These are phyloP conservation scores for Aspergillus sp. DNA, from an alignment of 2,329 filamentous ascomycete species.

Conservation along the genomic window DNA sequence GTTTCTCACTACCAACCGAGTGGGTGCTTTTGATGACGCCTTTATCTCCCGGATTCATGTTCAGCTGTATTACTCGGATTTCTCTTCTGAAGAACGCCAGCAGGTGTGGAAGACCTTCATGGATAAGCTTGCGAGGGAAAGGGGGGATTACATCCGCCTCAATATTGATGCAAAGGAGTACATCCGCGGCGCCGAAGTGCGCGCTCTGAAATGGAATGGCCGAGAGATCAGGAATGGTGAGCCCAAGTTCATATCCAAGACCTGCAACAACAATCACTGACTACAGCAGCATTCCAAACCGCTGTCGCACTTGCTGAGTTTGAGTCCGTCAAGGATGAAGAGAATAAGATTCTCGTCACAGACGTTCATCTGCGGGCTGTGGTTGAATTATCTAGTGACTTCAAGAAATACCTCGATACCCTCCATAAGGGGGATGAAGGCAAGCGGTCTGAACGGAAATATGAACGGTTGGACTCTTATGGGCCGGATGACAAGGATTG, in stretches of 20 bases:
- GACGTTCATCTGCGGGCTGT: not conserved
- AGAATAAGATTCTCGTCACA: not conserved
- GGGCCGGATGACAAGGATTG: not conserved
- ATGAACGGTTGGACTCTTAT: not conserved
- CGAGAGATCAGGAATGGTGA: slow-evolving; percentile 6
- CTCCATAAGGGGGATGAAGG: not conserved
- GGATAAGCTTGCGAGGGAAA: not conserved
- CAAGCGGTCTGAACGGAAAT: not conserved
- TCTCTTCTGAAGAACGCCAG: not conserved
- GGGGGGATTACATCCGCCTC: not conserved
- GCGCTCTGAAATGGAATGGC: slow-evolving; percentile 6
- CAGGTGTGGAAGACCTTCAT: slow-evolving; percentile 4
- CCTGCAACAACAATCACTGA: not conserved
- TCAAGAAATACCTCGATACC: not conserved
- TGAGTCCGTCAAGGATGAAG: not conserved
- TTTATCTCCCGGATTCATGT: slow-evolving; percentile 41
- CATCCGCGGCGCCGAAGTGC: not conserved
- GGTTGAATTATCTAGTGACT: not conserved
- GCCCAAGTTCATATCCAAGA: not conserved
- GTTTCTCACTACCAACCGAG: slow-evolving; percentile 45
- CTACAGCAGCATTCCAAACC: slow-evolving; percentile 4
- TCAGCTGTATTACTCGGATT: slow-evolving; percentile 25
- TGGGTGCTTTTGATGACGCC: slow-evolving; percentile 40
- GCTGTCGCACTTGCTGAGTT: slow-evolving; percentile 4
- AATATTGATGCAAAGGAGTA: slow-evolving; percentile 3